A percentile compares a stretch with the other conserved stretches of the same genome.
These are phyloP conservation scores for Coniophora puteana DNA, from an alignment of 1,284 basidiomycete species.

Conservation along the genomic window DNA sequence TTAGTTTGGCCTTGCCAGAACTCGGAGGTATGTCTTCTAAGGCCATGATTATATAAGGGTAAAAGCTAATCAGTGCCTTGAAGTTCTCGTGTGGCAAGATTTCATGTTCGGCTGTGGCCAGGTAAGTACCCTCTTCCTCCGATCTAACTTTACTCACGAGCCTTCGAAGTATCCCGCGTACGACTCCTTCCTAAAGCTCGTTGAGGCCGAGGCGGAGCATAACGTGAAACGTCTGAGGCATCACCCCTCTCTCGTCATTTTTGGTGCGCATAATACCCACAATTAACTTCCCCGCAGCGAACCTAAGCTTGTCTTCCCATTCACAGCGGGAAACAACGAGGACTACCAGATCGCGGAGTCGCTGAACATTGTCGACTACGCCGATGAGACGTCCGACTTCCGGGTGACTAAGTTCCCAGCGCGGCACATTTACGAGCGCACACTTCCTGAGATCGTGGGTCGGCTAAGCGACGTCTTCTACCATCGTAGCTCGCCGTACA, in stretches of 20 bases:
- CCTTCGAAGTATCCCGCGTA: constrained; percentile 69
- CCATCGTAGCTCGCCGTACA: constrained; percentile 84
- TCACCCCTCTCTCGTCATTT: constrained; percentile 82
- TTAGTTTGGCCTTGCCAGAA: constrained; percentile 35
- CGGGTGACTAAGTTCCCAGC: constrained; percentile 83
- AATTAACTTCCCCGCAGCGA: not conserved
- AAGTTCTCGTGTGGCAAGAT: constrained; percentile 86
- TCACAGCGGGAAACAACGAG: constrained; percentile 85
- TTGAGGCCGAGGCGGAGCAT: constrained; percentile 67
- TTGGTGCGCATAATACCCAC: constrained; percentile 45
- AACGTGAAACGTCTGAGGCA: constrained; percentile 71
- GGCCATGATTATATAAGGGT: too few species aligned
- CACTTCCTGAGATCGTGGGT: constrained; percentile 71
- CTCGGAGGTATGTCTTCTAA: constrained; percentile 61
- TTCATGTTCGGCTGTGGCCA: constrained; percentile 87
- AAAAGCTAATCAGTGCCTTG: constrained; percentile 12
- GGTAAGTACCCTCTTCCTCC: constrained; percentile 29
- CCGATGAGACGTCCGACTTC: constrained; percentile 78
- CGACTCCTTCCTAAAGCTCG: constrained; percentile 62
- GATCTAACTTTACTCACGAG: constrained; percentile 3
- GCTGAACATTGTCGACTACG: constrained; percentile 75
- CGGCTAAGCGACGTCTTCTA: constrained; percentile 69
- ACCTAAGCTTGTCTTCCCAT: constrained; percentile 5
- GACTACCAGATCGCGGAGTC: constrained; percentile 84
- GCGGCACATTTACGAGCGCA: constrained; percentile 82